Conservation (phyloP, 2,329 filamentous ascomycete species). For the Emmonsiellopsis sp. region DNA sequence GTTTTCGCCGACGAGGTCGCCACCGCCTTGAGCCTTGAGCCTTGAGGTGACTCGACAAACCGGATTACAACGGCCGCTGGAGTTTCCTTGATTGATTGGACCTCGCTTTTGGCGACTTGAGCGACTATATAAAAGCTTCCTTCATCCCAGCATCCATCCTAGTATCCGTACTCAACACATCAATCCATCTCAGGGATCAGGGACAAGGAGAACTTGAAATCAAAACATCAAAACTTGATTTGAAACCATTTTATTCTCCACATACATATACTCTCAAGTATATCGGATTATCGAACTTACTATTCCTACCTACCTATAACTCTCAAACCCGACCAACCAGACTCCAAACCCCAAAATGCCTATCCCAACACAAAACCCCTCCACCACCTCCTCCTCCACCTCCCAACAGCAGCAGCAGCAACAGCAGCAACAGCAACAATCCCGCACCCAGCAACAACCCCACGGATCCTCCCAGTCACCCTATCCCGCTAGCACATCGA, state of each 20-base stretch:
- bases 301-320: not conserved
- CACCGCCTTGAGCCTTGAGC: no score
- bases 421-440: not conserved
- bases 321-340: not conserved
- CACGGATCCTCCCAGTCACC: not conserved
- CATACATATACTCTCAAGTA: not conserved
- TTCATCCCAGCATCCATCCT: no score
- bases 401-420: not conserved
- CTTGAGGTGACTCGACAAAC: no score
- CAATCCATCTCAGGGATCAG: no score
- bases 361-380: conserved; percentile 1
- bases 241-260: not conserved
- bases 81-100: no score
- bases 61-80: no score
- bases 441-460: not conserved
- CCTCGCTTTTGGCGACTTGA: no score
- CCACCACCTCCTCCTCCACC: conserved; percentile 5
- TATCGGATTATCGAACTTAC: not conserved
- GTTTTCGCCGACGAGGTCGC: no score
- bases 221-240: no score
- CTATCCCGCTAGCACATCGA: conserved; percentile 1
- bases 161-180: no score
- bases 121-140: no score
- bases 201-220: no score
- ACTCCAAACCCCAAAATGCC: conserved; percentile 3